Evolutionary conservation across 2,329 filamentous ascomycete genomes (phyloP).

Genomic region (Dactylonectria macrodidyma): DNA sequence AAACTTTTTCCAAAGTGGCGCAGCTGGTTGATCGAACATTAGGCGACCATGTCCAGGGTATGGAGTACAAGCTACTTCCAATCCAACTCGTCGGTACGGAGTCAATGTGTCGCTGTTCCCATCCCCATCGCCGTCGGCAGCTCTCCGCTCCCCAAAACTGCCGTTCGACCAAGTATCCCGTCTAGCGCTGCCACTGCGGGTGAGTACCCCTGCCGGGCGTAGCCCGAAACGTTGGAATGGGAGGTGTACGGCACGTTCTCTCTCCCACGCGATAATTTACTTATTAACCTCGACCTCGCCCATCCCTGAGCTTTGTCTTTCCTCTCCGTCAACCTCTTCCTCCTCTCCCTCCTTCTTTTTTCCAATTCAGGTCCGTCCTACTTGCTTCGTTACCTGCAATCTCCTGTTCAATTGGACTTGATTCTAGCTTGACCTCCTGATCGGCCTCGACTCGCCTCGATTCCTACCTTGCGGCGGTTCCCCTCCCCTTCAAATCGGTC

Average conservation of each 20-base stretch:
- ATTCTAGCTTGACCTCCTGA: conserved; percentile 19
- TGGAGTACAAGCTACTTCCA: neutral
- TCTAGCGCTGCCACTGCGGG: conserved; percentile 29
- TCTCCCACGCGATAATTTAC: conserved; percentile 36
- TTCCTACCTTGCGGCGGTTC: neutral
- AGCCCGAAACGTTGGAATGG: conserved; percentile 38
- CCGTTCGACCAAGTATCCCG: conserved; percentile 36
- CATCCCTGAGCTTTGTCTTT: conserved; percentile 8
- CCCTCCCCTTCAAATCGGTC: conserved; percentile 8
- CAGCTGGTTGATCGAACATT: too few relatives aligned
- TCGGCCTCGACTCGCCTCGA: conserved; percentile 21
- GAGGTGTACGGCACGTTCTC: conserved; percentile 12
- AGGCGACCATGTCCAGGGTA: too few relatives aligned
- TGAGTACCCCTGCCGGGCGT: conserved; percentile 36
- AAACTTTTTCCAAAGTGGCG: conserved; percentile 28
- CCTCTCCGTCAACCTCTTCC: conserved; percentile 22
- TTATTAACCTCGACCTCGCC: conserved; percentile 32
- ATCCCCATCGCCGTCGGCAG: neutral
- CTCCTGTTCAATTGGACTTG: conserved; percentile 37
- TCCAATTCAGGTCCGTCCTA: conserved; percentile 32
- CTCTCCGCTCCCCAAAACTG: conserved; percentile 19
- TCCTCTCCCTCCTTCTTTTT: conserved; percentile 9
- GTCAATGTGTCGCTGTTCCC: too few relatives aligned
- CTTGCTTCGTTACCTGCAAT: conserved; percentile 45
- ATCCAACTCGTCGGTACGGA: too few relatives aligned